Percentiles rank a stretch among this genome's conserved stretches.
phyloP scores from a whole-genome alignment of 148 eudicot species.

The Vaccinium vitisidaea region DNA sequence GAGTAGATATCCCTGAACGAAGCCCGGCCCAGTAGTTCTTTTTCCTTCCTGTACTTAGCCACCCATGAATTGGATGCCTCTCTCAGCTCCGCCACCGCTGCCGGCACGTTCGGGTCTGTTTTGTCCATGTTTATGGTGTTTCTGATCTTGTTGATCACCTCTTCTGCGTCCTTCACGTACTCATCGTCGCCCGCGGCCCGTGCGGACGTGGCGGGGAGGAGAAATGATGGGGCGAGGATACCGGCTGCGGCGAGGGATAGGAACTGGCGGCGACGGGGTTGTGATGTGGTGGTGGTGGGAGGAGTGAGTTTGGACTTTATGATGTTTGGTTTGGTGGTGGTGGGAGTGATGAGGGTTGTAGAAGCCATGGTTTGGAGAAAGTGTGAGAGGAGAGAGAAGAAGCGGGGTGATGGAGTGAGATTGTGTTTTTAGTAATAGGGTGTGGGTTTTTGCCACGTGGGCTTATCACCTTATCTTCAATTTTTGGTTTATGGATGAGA shows the following conservation, averaged over 20 bases:
- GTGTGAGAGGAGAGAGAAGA: slow-evolving; percentile 8
- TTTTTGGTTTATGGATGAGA: slow-evolving; percentile 64
- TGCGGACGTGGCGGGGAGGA: slow-evolving; percentile 30
- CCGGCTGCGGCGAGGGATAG: slow-evolving; percentile 34
- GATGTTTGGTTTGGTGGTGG: slow-evolving; percentile 36
- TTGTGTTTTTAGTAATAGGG: slow-evolving; percentile 12
- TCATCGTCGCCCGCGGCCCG: slow-evolving; percentile 66
- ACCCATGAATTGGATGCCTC: slow-evolving; percentile 87
- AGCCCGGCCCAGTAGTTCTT: slow-evolving; percentile 63
- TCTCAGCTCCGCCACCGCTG: slow-evolving; percentile 73
- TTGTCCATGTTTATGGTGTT: slow-evolving; percentile 57
- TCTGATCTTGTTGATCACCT: slow-evolving; percentile 79
- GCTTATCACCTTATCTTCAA: slow-evolving; percentile 86
- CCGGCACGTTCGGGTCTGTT: slow-evolving; percentile 69
- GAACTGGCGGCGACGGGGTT: slow-evolving; percentile 43
- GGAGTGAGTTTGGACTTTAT: slow-evolving; percentile 30
- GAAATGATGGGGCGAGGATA: slow-evolving; percentile 23
- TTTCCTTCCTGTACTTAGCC: slow-evolving; percentile 92
- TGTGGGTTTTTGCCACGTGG: slow-evolving; percentile 39
- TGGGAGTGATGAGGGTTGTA: slow-evolving; percentile 31
- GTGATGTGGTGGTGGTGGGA: slow-evolving; percentile 16
- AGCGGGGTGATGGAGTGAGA: not conserved
- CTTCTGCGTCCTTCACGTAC: slow-evolving; percentile 77
- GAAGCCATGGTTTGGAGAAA: slow-evolving; percentile 2
- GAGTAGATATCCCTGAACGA: slow-evolving; percentile 93